Evolutionary conservation across 2,329 filamentous ascomycete species (phyloP), one percentile per base, ranked within the genome.

Genomic region (Triangularia setosa): DNA sequence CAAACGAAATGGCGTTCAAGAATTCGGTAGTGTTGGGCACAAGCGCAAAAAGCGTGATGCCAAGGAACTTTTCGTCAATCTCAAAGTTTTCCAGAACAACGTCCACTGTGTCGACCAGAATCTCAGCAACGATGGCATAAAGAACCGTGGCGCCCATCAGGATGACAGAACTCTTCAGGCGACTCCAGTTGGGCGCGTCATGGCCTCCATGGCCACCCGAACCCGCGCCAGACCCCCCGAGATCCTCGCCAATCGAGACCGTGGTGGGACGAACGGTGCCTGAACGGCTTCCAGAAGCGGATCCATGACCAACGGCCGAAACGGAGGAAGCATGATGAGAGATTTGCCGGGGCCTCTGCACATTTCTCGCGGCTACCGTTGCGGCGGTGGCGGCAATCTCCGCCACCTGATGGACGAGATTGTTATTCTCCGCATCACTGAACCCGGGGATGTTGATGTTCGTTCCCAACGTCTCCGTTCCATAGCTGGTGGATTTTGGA

Each of bases 11-110:
- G 75, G 94, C 95, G 77, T 99, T 99, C 81, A 99, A 77, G 75
- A 99, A 99, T 75, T 99, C 95, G 1, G 95, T 99, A 1, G 95
- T 98, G 79, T 99, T 99, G 12, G 95, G 95, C 7, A 99, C 96
- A 68, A 99, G 83, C 5, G 96, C 94, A 76, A 99, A 99, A 56
- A 99, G 82, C 1, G 95, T 98, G 69, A 99, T 96, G 56, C 95
- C 95, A 63, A 99, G 80, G 78, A 99, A 98, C 76, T 99, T 99
- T 74, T 98, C 93, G 74, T 98, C 93, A 71, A 99, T 92, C 60
- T 93, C 88, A 61, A 96, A 90, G 67, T 91, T 93, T 68, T 94
- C 87, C 60, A 99, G 79, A 6, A 99, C 94, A n/a, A 95, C 91
- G 74, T 99, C 96, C 1, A 99, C 96, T 0, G 94, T 98, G 75